Evolutionary conservation across 225 moss, liverwort and hornwort genomes (phyloP), one percentile per base, ranked within the genome.

Genomic region (Polytrichum commune): DNA sequence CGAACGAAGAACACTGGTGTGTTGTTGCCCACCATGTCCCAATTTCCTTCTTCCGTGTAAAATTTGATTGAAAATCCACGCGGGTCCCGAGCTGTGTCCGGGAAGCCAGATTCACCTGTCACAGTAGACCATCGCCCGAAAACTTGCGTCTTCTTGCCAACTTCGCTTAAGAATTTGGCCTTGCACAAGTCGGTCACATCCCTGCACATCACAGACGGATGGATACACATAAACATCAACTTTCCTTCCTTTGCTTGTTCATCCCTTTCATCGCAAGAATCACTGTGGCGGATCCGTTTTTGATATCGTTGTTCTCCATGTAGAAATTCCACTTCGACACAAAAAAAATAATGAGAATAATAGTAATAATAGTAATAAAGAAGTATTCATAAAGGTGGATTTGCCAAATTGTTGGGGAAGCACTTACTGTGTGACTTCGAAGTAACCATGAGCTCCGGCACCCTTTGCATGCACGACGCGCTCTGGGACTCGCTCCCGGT

Each of bases 21-120:
- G 77, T 96, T 96, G 69, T 96, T 93, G n/a, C 93, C 96, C 29
- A 96, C 96, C 90, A 96, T 92, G 5, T 96, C 96, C 93, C 92
- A 96, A 5, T 93, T 96, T 0, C 96, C 96, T 68, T 96, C 96
- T 73, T 92, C 90, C 0, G 96, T 96, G 83, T 96, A 96, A 8
- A 96, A 96, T 63, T 96, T 96, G 18, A 96, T 55, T 1, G 96
- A 86, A 7, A 96, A 93, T 0, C 96, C 96, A 19, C 93, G 78
- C 0, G 93, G 91, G 1, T 96, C 93, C 6, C 93, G 81, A 1
- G 83, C 85, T 0, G 91, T 96, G 33, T 93, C 90, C 1, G 90
- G 24, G 26, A 25, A 85, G 24, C 85, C 88, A 3, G 70, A 75
- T 55, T 89, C 88, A 4, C 82, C 82, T 10, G 80, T 80, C 24